Evolutionary conservation across 176 grass and related monocot genomes (phyloP).

Genomic region (Musa schizocarpa): DNA sequence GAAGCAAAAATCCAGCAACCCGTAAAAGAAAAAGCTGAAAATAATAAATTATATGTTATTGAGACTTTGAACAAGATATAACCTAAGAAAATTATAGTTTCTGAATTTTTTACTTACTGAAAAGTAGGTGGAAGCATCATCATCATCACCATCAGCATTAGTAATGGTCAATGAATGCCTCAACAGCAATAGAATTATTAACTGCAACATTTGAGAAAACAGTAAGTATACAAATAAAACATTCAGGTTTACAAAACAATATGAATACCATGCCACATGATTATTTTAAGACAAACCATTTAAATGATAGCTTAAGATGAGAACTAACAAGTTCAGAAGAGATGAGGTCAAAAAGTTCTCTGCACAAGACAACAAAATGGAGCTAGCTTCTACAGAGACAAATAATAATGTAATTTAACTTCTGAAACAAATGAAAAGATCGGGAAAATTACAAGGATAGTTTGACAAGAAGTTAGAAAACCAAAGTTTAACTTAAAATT

Average conservation of each 20-base stretch:
- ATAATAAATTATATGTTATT: neutral
- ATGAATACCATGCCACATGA: neutral
- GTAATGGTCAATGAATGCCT: conserved; percentile 73
- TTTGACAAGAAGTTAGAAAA: too few relatives aligned
- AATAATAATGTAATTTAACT: too few relatives aligned
- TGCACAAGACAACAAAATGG: too few relatives aligned
- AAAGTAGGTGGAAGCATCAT: conserved; percentile 65
- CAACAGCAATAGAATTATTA: conserved; percentile 89
- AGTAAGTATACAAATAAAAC: neutral
- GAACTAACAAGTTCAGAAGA: too few relatives aligned
- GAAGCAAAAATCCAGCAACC: conserved; percentile 90
- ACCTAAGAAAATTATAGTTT: neutral
- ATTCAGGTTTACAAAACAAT: neutral
- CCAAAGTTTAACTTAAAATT: too few relatives aligned
- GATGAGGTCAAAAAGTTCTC: too few relatives aligned
- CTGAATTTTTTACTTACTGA: conserved; percentile 43
- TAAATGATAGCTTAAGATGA: neutral
- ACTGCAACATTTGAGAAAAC: conserved; percentile 23
- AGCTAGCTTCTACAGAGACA: too few relatives aligned
- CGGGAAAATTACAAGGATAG: too few relatives aligned
- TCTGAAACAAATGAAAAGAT: too few relatives aligned
- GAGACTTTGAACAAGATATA: neutral
- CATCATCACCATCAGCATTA: conserved; percentile 54
- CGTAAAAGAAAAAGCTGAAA: conserved; percentile 72
- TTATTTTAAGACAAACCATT: neutral